These are phyloP conservation scores for Amaranthus tricolor DNA, from an alignment of 179 eudicot species.

Conservation along the genomic window DNA sequence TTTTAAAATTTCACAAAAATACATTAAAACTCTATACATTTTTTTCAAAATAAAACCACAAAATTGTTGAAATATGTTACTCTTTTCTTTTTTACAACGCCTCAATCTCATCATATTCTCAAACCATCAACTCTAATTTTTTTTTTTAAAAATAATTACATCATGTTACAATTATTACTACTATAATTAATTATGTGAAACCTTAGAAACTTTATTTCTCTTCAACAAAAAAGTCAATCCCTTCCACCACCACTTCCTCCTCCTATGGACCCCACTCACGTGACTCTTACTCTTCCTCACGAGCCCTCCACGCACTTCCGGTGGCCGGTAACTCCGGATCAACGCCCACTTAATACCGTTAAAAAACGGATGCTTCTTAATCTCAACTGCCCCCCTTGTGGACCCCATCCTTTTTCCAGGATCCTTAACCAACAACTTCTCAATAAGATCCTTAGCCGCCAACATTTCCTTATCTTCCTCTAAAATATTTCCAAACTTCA, in stretches of 20 bases:
- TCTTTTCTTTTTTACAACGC: conserved; percentile 13
- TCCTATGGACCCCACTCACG: conserved; percentile 31
- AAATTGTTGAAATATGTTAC: conserved; percentile 17
- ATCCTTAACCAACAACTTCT: conserved; percentile 60
- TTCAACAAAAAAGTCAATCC: conserved; percentile 40
- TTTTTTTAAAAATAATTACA: background rate
- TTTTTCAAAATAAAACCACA: conserved; percentile 4
- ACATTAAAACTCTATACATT: background rate
- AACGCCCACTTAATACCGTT: conserved; percentile 86
- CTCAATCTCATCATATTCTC: background rate
- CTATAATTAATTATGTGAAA: conserved; percentile 22
- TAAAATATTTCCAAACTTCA: conserved; percentile 33
- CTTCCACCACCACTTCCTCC: conserved; percentile 64
- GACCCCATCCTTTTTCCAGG: conserved; percentile 63
- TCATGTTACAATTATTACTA: conserved; percentile 9
- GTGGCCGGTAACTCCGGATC: conserved; percentile 68
- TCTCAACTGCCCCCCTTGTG: conserved; percentile 71
- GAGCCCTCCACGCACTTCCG: conserved; percentile 65
- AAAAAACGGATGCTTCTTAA: conserved; percentile 79
- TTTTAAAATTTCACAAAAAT: background rate
- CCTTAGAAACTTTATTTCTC: conserved; percentile 34
- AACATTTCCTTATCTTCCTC: conserved; percentile 23
- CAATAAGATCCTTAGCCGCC: conserved; percentile 58
- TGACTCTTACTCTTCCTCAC: conserved; percentile 45
- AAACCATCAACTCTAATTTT: background rate